A percentile compares a stretch with the other conserved stretches of the same genome.
These are phyloP conservation scores for Teratosphaeria viscida DNA, from an alignment of 2,329 filamentous ascomycete genomes.

Conservation along the genomic window DNA sequence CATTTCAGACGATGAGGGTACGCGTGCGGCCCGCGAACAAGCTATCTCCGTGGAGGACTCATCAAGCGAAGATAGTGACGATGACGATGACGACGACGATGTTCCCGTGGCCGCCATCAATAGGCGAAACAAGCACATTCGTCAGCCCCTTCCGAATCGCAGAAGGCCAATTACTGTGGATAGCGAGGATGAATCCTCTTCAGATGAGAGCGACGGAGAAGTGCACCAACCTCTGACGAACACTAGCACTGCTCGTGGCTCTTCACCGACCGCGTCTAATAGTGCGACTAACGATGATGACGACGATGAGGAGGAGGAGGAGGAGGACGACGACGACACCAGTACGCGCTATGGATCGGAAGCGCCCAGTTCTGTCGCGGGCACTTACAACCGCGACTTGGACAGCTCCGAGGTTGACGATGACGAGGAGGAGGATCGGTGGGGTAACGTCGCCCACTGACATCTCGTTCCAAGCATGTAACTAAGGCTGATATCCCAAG, in stretches of 20 bases:
- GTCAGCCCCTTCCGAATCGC: neutral
- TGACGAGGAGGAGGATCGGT: conserved; percentile 1
- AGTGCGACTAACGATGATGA: neutral
- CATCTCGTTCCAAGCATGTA: conserved; percentile 6
- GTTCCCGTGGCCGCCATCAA: neutral
- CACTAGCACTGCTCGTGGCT: neutral
- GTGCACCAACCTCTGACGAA: neutral
- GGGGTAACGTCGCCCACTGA: conserved; percentile 14
- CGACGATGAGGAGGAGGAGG: neutral
- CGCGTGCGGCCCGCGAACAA: neutral
- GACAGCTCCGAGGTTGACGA: neutral
- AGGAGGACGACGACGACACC: neutral
- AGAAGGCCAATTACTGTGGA: neutral
- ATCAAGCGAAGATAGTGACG: conserved; percentile 2
- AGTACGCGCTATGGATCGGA: neutral
- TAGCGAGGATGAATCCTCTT: neutral
- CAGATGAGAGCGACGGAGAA: neutral
- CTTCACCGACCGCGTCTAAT: neutral
- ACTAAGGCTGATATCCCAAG: conserved; percentile 1
- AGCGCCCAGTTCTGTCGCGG: neutral
- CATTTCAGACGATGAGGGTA: conserved; percentile 14
- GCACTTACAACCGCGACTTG: neutral
- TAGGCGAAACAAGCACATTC: neutral
- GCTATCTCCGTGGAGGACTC: conserved; percentile 4
- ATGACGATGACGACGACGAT: neutral